Base-by-base conservation (phyloP, 331 rosid genomes). In the Ulmus americana region DNA sequence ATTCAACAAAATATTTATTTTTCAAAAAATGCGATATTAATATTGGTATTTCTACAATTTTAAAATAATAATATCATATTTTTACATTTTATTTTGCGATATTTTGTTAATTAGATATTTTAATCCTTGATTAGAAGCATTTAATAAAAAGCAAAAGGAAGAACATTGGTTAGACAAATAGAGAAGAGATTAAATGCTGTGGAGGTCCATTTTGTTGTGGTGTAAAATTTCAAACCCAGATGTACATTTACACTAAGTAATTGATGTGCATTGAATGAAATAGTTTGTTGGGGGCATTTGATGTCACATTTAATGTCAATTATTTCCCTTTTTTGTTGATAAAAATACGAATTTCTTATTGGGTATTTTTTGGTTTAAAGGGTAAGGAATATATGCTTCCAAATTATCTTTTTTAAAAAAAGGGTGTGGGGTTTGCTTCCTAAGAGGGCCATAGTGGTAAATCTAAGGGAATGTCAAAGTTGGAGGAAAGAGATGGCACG, bases 381-480 rank as follows among this genome's bases (percentile, higher is more conserved):
- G 55, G 55, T 4, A 63, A 63, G 68, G 72, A 77, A 68, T 79
- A 74, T 83, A 57, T 65, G 57, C 66, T 42, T 12, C 0, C 41
- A 51, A 9, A 45, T 55, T 13, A 59, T 16, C 35, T 39, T 40
- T 7, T 7, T 3, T 10, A n/a, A 47, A 35, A 15, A 57, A 45
- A 28, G 10, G 15, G 14, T 16, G 13, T 35, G 10, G n/a, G 10
- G 11, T 13, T 0, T 18, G 10, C 5, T 2, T 43, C 59, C 10
- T 8, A 1, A 3, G n/a, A 44, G 57, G 68, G 78, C 41, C 63
- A 15, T 6, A 60, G 28, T 13, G 5, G 66, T 76, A 65, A 67
- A 28, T 28, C 35, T 28, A 1, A 2, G 35, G 2, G 35, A 28
- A 28, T 2, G 35, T 28, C 35, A 28, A 28, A 66, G 66, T 65